Evolutionary conservation across 169 alveolate genomes (phyloP).

Genomic region (Babesia ovata): DNA sequence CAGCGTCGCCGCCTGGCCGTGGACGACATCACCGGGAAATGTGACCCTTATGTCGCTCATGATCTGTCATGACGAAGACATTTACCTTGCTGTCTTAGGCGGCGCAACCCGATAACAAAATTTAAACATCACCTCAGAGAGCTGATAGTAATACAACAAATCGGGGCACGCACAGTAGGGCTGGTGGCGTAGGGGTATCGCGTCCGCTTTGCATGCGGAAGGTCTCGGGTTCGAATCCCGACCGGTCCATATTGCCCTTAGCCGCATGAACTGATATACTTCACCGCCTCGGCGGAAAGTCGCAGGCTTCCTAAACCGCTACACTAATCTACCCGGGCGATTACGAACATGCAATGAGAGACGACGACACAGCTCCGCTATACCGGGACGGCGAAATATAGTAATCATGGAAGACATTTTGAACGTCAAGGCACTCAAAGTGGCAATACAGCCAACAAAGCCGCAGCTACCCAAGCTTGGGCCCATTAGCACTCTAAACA

Average conservation of each 20-base stretch:
- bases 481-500: neutral
- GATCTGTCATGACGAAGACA: neutral
- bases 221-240: constrained; percentile 68
- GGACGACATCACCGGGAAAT: constrained; percentile 65
- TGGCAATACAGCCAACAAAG: too few relatives aligned
- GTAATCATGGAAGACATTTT: too few relatives aligned
- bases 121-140: neutral
- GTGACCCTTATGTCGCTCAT: constrained; percentile 35
- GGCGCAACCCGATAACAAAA: neutral
- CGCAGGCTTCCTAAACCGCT: too few relatives aligned
- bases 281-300: too few relatives aligned
- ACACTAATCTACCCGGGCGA: too few relatives aligned
- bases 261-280: too few relatives aligned
- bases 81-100: neutral
- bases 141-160: constrained; percentile 10
- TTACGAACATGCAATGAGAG: too few relatives aligned
- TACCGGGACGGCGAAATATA: too few relatives aligned
- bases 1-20: constrained; percentile 33
- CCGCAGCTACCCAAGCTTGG: too few relatives aligned
- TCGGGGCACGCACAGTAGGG: constrained; percentile 31
- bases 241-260: constrained; percentile 54
- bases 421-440: too few relatives aligned
- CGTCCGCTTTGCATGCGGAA: constrained; percentile 63
- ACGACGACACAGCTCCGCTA: too few relatives aligned
- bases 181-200: constrained; percentile 72